phyloP scores from a whole-genome alignment of 768 basidiomycete species.

The Gautieria morchelliformis region DNA sequence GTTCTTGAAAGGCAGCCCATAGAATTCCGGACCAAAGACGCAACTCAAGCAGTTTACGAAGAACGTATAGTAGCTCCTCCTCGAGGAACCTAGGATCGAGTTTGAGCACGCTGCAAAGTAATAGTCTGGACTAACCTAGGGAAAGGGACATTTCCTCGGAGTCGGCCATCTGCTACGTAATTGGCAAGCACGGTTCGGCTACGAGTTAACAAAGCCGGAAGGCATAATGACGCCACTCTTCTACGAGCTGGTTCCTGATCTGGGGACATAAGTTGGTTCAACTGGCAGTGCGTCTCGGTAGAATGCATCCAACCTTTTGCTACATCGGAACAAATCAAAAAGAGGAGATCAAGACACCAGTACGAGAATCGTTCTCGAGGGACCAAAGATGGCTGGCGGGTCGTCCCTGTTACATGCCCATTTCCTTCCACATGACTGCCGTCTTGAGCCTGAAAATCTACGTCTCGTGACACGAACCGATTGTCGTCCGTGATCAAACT shows the following conservation, averaged over 20 bases:
- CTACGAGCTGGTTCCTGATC: slow-evolving; percentile 35
- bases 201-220: slow-evolving; percentile 69
- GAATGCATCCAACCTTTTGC: slow-evolving; percentile 37
- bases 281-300: not conserved
- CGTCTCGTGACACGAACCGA: slow-evolving; percentile 3
- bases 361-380: slow-evolving; percentile 83
- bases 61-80: slow-evolving; percentile 79
- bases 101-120: not conserved
- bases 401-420: slow-evolving; percentile 41
- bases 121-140: slow-evolving; percentile 45
- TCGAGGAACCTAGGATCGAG: slow-evolving; percentile 56
- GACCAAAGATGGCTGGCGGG: slow-evolving; percentile 42
- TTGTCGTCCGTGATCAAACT: slow-evolving; percentile 38
- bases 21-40: slow-evolving; percentile 68
- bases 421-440: slow-evolving; percentile 27
- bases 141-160: slow-evolving; percentile 86
- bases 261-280: not conserved
- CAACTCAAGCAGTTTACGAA: slow-evolving; percentile 65
- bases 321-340: slow-evolving; percentile 64
- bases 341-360: slow-evolving; percentile 87
- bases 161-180: slow-evolving; percentile 75
- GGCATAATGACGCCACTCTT: slow-evolving; percentile 61
- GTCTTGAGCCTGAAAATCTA: slow-evolving; percentile 13
- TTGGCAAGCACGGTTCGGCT: slow-evolving; percentile 57
- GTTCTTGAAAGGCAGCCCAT: slow-evolving; percentile 65